Percentiles rank a stretch among this genome's conserved stretches.
These are phyloP conservation scores for Athelia psychrophila DNA, from an alignment of 1,284 basidiomycete species.

Conservation along the genomic window DNA sequence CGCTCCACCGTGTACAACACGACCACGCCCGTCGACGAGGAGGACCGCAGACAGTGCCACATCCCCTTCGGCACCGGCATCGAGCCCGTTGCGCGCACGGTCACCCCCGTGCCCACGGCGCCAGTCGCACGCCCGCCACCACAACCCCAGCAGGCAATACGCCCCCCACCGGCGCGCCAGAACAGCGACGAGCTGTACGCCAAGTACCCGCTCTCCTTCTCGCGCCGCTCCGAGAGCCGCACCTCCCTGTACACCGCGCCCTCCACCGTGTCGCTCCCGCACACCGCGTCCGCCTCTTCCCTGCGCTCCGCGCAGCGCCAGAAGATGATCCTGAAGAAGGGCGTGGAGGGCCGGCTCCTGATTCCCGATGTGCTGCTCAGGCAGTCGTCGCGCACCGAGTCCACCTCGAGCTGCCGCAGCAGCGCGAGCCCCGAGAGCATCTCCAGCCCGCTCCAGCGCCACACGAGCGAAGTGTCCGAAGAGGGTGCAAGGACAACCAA, in stretches of 20 bases:
- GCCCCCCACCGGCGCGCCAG: conserved; percentile 18
- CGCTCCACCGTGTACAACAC: conserved; percentile 54
- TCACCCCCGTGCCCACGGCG: no score
- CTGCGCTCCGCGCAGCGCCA: conserved; percentile 36
- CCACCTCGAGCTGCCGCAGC: conserved; percentile 8
- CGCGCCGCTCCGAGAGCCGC: conserved; percentile 49
- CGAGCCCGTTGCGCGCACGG: no score
- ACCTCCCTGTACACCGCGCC: conserved; percentile 35
- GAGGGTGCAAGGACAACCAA: no score
- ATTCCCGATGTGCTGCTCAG: conserved; percentile 63
- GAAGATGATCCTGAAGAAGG: conserved; percentile 48
- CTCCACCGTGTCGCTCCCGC: conserved; percentile 25
- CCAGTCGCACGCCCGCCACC: no score
- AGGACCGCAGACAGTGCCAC: no score
- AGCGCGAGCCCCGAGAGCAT: conserved; percentile 20
- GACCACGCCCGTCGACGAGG: no score
- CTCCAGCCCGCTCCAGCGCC: conserved; percentile 36
- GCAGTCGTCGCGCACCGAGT: not conserved
- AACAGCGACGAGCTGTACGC: conserved; percentile 47
- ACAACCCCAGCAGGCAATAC: no score
- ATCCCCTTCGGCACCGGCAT: conserved; percentile 15
- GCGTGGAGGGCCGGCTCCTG: conserved; percentile 61
- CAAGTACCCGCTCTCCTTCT: conserved; percentile 52
- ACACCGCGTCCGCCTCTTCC: conserved; percentile 21
- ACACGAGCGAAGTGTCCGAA: conserved; percentile 23